These are phyloP conservation scores for Glaciozyma antarctica DNA, from an alignment of 768 basidiomycete species.

Conservation along the genomic window DNA sequence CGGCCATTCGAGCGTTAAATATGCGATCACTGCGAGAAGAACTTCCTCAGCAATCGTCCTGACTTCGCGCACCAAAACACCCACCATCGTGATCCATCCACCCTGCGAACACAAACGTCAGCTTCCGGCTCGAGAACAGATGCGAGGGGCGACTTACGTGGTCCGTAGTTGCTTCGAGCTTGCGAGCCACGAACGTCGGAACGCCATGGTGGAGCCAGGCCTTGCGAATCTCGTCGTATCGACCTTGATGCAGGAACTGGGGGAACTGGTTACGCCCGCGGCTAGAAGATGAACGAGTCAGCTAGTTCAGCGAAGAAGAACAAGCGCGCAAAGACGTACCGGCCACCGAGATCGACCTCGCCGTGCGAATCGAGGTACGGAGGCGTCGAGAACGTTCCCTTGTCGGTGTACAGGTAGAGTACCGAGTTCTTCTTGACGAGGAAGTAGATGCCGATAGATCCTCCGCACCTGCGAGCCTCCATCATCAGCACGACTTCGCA, in stretches of 20 bases:
- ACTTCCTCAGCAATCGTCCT: no score
- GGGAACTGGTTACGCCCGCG: slow-evolving; percentile 39
- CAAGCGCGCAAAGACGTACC: slow-evolving; percentile 46
- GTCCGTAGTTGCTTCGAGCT: slow-evolving; percentile 54
- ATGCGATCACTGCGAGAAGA: no score
- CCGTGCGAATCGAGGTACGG: slow-evolving; percentile 93
- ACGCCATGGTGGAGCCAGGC: slow-evolving; percentile 84
- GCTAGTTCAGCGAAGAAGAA: neutral
- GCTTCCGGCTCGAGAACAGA: neutral
- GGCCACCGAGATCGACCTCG: slow-evolving; percentile 83
- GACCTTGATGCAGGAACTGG: slow-evolving; percentile 70
- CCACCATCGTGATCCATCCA: neutral
- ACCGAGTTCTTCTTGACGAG: slow-evolving; percentile 84
- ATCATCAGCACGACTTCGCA: neutral
- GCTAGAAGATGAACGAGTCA: neutral
- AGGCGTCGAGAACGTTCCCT: slow-evolving; percentile 76
- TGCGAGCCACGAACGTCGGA: slow-evolving; percentile 78
- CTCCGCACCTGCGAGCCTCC: slow-evolving; percentile 60
- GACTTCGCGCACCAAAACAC: no score
- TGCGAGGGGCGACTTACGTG: neutral
- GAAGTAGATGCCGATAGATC: slow-evolving; percentile 78
- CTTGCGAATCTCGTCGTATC: slow-evolving; percentile 86
- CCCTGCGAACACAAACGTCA: neutral
- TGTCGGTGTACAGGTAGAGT: slow-evolving; percentile 75
- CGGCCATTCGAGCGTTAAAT: no score